Conservation (phyloP, 1,139 yeast species). For the Scheffersomyces parashehatae region DNA sequence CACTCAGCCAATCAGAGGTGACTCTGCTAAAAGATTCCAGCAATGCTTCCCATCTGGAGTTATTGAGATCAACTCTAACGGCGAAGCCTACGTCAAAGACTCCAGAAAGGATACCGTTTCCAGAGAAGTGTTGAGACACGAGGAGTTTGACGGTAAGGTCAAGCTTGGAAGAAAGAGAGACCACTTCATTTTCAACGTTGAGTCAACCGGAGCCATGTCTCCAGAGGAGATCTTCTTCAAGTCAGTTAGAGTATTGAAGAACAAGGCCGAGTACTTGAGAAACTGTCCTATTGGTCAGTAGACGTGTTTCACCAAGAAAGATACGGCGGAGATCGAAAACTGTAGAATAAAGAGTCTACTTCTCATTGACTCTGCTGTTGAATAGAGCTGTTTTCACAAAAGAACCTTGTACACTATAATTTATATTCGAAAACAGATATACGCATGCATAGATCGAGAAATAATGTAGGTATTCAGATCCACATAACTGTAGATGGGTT, state of each 20-base stretch:
- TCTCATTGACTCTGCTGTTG: too few relatives aligned
- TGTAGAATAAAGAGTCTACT: too few relatives aligned
- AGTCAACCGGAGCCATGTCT: slow-evolving; percentile 94
- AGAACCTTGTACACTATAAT: too few relatives aligned
- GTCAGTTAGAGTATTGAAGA: slow-evolving; percentile 78
- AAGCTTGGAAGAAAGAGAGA: slow-evolving; percentile 88
- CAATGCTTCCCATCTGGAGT: slow-evolving; percentile 94
- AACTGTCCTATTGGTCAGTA: slow-evolving; percentile 74
- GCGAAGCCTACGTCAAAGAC: slow-evolving; percentile 79
- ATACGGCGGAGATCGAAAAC: too few relatives aligned
- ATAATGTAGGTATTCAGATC: too few relatives aligned
- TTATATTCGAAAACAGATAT: too few relatives aligned
- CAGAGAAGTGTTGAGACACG: slow-evolving; percentile 92
- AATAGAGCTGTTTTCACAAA: too few relatives aligned
- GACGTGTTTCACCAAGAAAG: slow-evolving; percentile 1
- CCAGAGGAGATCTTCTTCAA: slow-evolving; percentile 95
- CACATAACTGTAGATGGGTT: too few relatives aligned
- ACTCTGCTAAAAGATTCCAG: slow-evolving; percentile 75
- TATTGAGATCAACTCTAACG: slow-evolving; percentile 67
- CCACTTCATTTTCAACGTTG: slow-evolving; percentile 91
- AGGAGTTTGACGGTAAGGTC: slow-evolving; percentile 85
- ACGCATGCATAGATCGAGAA: too few relatives aligned
- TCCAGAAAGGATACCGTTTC: slow-evolving; percentile 95
- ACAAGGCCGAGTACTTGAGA: slow-evolving; percentile 81
- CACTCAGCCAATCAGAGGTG: slow-evolving; percentile 70